Evolutionary conservation across 306 rosid species (phyloP).

Genomic region (Quercus alba): DNA sequence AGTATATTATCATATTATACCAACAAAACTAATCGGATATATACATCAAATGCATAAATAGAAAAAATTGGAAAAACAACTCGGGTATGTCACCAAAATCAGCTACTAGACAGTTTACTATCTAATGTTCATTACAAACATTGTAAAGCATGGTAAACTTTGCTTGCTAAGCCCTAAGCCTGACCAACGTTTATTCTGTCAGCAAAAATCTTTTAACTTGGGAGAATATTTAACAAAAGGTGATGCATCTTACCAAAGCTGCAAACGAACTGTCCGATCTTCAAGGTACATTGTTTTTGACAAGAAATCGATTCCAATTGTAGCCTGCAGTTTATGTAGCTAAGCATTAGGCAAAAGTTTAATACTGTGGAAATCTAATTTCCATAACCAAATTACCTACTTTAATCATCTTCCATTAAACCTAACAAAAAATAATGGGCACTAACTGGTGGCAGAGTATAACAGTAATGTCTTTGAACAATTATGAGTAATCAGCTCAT

Average conservation of each 20-base stretch:
- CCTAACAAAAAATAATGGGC: background rate
- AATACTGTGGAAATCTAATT: background rate
- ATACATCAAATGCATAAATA: background rate
- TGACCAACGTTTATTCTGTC: background rate
- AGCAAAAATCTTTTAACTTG: background rate
- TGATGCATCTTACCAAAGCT: constrained; percentile 72
- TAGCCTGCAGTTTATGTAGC: constrained; percentile 60
- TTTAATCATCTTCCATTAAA: background rate
- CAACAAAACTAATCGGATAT: background rate
- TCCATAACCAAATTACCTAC: background rate
- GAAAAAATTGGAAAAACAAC: background rate
- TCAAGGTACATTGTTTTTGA: constrained; percentile 98
- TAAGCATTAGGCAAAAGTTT: constrained; percentile 19
- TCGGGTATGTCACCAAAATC: background rate
- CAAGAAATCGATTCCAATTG: constrained; percentile 94
- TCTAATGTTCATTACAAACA: background rate
- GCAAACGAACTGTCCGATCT: constrained; percentile 98
- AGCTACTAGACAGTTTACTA: background rate
- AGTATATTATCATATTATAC: constrained; percentile 1
- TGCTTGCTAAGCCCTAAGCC: background rate
- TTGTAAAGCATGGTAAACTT: background rate
- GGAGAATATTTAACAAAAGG: constrained; percentile 7
- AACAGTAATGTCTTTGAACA: background rate
- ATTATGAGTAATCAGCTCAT: background rate
- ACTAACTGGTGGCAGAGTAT: background rate